Evolutionary conservation across 768 basidiomycete genomes (phyloP), one percentile per base, ranked within the genome.

Genomic region (Tricholoma sp.): DNA sequence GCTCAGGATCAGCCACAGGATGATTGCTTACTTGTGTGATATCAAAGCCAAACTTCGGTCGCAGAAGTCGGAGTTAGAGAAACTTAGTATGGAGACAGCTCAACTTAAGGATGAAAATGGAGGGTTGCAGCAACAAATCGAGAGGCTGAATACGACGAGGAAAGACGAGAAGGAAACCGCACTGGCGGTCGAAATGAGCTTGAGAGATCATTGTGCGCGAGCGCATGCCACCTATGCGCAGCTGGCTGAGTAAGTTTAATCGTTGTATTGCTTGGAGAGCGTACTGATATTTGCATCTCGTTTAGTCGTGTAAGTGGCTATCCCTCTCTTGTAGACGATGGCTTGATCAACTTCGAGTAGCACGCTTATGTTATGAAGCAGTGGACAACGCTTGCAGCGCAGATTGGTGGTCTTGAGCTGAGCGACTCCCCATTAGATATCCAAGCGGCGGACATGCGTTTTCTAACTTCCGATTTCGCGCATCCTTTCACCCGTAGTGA

Each of bases 121-220:
- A 16, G 72, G 72, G 10, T 63, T 75, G 29, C 64, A 70, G 43
- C 64, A 60, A 45, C 76, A 75, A 65, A 71, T 78, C 43, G 71
- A 77, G 29, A 76, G 78, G 10, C 58, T 78, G 41, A 66, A 73
- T 41, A 67, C 72, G 35, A 67, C 67, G 51, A 75, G 76, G 24
- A 72, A 71, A 22, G 76, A 78, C 49, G 85, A 85, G 65, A 78
- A 73, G 60, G 79, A 84, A 21, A 74, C 75, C 2, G 78, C 83
- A 7, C 66, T 79, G 43, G 74, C 72, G 9, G 74, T 80, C 34
- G 83, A 85, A 72, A 76, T 67, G 55, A 80, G 71, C 62, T 72
- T 88, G 60, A 75, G 80, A 59, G 78, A 81, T 29, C 81, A 82
- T 62, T 79, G 77, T 52, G 72, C 72, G 50, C 69, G 76, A 37